A percentile compares a stretch with the other conserved stretches of the same genome.
Conservation (phyloP, 495 filamentous ascomycete genomes). For the Neurospora sp. region DNA sequence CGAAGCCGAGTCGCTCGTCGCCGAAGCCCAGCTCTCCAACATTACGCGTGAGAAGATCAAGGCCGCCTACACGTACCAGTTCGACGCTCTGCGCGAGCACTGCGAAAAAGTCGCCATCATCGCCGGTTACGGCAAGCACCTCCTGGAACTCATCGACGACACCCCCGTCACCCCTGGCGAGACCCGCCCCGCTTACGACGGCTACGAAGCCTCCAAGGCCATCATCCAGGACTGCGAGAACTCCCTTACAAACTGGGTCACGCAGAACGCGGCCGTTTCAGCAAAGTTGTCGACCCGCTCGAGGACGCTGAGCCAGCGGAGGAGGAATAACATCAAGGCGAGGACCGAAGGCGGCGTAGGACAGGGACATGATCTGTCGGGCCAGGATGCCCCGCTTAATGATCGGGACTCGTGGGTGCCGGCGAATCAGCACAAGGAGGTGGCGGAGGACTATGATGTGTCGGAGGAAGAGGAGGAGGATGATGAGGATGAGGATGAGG, state of each 20-base stretch:
- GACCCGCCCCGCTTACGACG: slow-evolving; percentile 92
- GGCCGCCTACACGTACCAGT: slow-evolving; percentile 95
- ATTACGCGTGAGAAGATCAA: slow-evolving; percentile 99
- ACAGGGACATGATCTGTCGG: slow-evolving; percentile 57
- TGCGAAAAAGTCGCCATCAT: slow-evolving; percentile 98
- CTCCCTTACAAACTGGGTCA: slow-evolving; percentile 91
- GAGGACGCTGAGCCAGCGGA: slow-evolving; percentile 76
- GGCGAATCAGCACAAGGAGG: slow-evolving; percentile 60
- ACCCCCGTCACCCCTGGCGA: slow-evolving; percentile 95
- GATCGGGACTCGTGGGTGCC: slow-evolving; percentile 87
- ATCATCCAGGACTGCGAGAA: slow-evolving; percentile 99
- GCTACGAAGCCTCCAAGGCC: slow-evolving; percentile 95
- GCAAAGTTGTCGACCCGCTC: slow-evolving; percentile 77
- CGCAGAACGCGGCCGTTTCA: slow-evolving; percentile 75
- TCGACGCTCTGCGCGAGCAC: slow-evolving; percentile 94
- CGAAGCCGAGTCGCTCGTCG: slow-evolving; percentile 94
- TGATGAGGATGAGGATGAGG: slow-evolving; percentile 43
- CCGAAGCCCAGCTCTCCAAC: slow-evolving; percentile 95
- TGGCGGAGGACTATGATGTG: slow-evolving; percentile 49
- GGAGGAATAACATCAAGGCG: slow-evolving; percentile 57
- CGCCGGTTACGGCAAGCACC: slow-evolving; percentile 93
- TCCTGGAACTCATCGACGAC: slow-evolving; percentile 90
- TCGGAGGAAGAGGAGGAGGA: slow-evolving; percentile 48
- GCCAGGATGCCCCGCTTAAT: slow-evolving; percentile 74
- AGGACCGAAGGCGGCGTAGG: slow-evolving; percentile 40